Evolutionary conservation across 116 monocot species (phyloP).

Genomic region (Iris pallida): DNA sequence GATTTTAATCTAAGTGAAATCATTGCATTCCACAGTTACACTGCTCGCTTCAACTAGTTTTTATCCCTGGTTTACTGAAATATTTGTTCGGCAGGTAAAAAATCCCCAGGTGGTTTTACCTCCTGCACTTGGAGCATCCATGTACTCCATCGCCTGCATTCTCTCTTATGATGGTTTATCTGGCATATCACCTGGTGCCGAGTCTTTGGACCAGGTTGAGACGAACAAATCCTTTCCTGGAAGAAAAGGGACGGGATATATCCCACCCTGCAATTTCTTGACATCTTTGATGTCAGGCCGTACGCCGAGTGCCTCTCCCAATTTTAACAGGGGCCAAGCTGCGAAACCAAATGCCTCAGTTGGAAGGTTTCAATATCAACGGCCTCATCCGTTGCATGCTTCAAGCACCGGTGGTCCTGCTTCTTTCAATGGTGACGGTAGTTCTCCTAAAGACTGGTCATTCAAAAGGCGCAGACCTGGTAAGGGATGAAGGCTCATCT

Average conservation of each 20-base stretch:
- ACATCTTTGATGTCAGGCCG: slow-evolving; percentile 33
- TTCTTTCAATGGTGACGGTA: background rate
- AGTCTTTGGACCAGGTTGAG: slow-evolving; percentile 7
- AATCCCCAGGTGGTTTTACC: slow-evolving; percentile 59
- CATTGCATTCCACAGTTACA: too few species aligned
- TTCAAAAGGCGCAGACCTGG: slow-evolving; percentile 29
- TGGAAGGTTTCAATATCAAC: background rate
- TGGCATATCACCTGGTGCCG: slow-evolving; percentile 22
- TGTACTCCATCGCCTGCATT: slow-evolving; percentile 75
- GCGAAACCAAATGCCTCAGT: slow-evolving; percentile 1
- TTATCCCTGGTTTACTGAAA: background rate
- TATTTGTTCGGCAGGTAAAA: slow-evolving; percentile 54
- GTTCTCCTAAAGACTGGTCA: slow-evolving; percentile 17
- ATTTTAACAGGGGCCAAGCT: slow-evolving; percentile 10
- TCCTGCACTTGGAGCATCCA: slow-evolving; percentile 64
- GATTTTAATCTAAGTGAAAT: too few species aligned
- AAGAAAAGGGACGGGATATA: slow-evolving; percentile 14
- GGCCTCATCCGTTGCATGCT: background rate
- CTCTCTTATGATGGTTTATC: slow-evolving; percentile 68
- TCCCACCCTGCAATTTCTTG: slow-evolving; percentile 24
- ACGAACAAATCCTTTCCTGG: slow-evolving; percentile 5
- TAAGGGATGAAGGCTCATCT: background rate
- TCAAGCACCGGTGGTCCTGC: background rate
- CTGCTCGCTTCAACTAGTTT: too few species aligned
- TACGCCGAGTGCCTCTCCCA: background rate